phyloP scores from a whole-genome alignment of 169 alveolate genomes.

The Cryptosporidium parvum region DNA sequence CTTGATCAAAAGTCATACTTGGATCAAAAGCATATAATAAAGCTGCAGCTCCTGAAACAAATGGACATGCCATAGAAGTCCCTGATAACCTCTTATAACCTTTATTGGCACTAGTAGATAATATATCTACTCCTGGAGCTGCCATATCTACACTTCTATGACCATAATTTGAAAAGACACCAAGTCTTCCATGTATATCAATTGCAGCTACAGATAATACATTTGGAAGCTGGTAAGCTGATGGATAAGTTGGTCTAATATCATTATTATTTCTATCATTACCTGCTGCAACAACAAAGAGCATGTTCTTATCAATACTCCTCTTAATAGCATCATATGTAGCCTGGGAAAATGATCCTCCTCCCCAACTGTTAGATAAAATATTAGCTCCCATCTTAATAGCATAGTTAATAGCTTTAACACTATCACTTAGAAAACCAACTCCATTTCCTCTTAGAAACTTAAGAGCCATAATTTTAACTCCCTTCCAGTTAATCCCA shows the following conservation, averaged over 20 bases:
- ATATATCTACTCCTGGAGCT: conserved; percentile 82
- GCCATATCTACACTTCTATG: conserved; percentile 78
- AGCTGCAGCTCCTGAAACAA: conserved; percentile 80
- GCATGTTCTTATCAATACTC: conserved; percentile 79
- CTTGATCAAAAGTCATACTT: conserved; percentile 56
- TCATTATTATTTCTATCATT: conserved; percentile 80
- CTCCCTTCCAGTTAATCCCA: conserved; percentile 75
- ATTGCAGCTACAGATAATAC: conserved; percentile 80
- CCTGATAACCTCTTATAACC: conserved; percentile 77
- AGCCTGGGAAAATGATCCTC: conserved; percentile 81
- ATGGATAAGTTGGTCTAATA: conserved; percentile 78
- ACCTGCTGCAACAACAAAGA: conserved; percentile 83
- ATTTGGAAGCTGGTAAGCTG: conserved; percentile 67
- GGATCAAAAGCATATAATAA: conserved; percentile 66
- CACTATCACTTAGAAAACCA: conserved; percentile 82
- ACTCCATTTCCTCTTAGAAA: conserved; percentile 79
- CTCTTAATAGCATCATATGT: conserved; percentile 82
- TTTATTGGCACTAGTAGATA: conserved; percentile 77
- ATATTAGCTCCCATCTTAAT: conserved; percentile 83
- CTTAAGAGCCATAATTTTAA: conserved; percentile 77
- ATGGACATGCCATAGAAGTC: conserved; percentile 83
- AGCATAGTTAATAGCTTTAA: conserved; percentile 80
- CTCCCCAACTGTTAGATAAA: conserved; percentile 82
- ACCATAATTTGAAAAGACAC: conserved; percentile 82
- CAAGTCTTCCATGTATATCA: conserved; percentile 76